phyloP scores from a whole-genome alignment of 2,329 filamentous ascomycete species.

The Nemania sp. region DNA sequence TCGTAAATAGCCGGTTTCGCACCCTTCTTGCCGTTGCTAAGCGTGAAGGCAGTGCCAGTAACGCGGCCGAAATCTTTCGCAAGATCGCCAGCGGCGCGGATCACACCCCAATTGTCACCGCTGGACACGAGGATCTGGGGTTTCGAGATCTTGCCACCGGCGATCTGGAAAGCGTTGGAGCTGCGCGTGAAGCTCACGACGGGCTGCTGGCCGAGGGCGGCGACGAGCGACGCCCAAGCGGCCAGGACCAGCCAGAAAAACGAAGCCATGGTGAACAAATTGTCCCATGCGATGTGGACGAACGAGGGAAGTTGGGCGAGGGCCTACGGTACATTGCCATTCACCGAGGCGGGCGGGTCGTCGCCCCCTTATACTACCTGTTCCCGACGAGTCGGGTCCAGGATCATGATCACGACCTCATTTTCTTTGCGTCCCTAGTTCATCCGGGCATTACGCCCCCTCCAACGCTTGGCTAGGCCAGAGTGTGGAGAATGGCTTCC shows the following conservation, averaged over 20 bases:
- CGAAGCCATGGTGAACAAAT: constrained; percentile 6
- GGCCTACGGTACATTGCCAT: neutral
- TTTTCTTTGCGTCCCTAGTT: neutral
- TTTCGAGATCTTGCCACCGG: constrained; percentile 32
- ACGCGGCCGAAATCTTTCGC: constrained; percentile 72
- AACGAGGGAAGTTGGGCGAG: neutral
- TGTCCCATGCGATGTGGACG: neutral
- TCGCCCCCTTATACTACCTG: constrained; percentile 14
- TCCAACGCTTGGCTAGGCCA: too few species aligned
- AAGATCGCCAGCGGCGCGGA: constrained; percentile 68
- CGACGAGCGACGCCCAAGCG: constrained; percentile 18
- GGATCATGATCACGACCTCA: neutral
- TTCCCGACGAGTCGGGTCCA: constrained; percentile 3
- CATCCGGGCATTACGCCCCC: neutral
- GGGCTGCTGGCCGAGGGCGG: constrained; percentile 37
- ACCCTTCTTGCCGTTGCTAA: constrained; percentile 51
- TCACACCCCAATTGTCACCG: constrained; percentile 68
- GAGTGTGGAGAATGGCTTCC: too few species aligned
- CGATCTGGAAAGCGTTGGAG: constrained; percentile 32
- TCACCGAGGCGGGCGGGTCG: neutral
- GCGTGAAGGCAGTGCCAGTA: constrained; percentile 65
- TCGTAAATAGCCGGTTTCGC: constrained; percentile 45
- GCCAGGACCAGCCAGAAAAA: constrained; percentile 18
- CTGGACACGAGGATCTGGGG: constrained; percentile 55
- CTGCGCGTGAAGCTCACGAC: constrained; percentile 35